phyloP scores from a whole-genome alignment of 1,284 basidiomycete species.

The Tylopilus sp. region DNA sequence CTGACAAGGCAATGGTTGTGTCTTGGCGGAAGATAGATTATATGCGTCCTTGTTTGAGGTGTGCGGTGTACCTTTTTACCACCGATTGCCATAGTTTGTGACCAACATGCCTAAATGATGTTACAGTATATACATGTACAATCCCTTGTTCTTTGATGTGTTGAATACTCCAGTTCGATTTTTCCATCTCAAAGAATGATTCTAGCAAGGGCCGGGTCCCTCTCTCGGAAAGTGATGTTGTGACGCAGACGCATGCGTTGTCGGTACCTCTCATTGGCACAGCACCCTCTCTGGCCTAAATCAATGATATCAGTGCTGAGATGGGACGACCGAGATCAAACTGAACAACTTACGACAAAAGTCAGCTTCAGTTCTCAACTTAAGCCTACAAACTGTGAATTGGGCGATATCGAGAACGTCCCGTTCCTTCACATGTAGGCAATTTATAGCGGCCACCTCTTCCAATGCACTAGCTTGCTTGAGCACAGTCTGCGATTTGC shows the following conservation, averaged over 20 bases:
- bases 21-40: conserved; percentile 47
- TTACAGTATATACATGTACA: conserved; percentile 10
- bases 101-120: conserved; percentile 54
- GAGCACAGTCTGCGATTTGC: conserved; percentile 1
- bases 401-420: conserved; percentile 65
- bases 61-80: conserved; percentile 59
- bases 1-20: conserved; percentile 11
- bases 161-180: background rate
- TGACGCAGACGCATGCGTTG: conserved; percentile 54
- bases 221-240: conserved; percentile 27
- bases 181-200: conserved; percentile 31
- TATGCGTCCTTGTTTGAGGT: conserved; percentile 80
- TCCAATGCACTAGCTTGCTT: conserved; percentile 40
- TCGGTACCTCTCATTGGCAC: conserved; percentile 65
- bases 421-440: conserved; percentile 65
- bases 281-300: conserved; percentile 61
- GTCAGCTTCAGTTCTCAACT: conserved; percentile 56
- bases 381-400: conserved; percentile 62
- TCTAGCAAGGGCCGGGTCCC: conserved; percentile 24
- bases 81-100: conserved; percentile 77
- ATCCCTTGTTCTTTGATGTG: background rate
- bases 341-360: conserved; percentile 62
- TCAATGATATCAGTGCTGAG: background rate
- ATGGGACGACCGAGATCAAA: background rate
- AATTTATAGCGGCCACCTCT: conserved; percentile 68